Evolutionary conservation across 31 red algal species (phyloP).

Genomic region (Odonthalia washingtoniensis): DNA sequence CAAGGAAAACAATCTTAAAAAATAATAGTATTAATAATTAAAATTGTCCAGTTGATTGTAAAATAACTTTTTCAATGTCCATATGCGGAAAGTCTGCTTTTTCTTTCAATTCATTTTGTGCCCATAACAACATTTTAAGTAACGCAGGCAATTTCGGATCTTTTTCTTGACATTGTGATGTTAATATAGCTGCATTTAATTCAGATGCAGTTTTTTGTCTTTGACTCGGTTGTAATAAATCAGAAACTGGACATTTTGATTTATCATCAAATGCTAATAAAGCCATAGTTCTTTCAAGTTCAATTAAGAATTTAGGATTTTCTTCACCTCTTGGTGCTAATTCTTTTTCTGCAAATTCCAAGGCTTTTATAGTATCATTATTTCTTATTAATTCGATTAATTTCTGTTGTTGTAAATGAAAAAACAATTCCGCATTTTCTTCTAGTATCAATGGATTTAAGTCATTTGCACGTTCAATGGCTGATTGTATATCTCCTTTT

Average conservation of each 20-base stretch:
- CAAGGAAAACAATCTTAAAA: constrained; percentile 82
- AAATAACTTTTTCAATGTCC: constrained; percentile 71
- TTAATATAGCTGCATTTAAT: constrained; percentile 93
- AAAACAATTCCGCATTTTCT: constrained; percentile 72
- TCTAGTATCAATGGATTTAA: constrained; percentile 82
- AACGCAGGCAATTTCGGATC: constrained; percentile 82
- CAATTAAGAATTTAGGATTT: constrained; percentile 78
- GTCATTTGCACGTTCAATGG: constrained; percentile 80
- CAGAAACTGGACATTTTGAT: constrained; percentile 63
- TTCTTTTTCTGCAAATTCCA: constrained; percentile 89
- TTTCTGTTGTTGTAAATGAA: constrained; percentile 84
- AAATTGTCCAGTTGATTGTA: constrained; percentile 9
- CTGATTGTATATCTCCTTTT: constrained; percentile 72
- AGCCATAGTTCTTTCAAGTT: constrained; percentile 88
- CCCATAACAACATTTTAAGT: constrained; percentile 77
- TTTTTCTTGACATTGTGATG: constrained; percentile 87
- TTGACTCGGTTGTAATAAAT: constrained; percentile 74
- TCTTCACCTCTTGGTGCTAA: constrained; percentile 79
- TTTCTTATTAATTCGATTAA: constrained; percentile 94
- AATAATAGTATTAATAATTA: no score
- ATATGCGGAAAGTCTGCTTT: constrained; percentile 75
- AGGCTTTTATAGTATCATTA: constrained; percentile 61
- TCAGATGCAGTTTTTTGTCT: constrained; percentile 86
- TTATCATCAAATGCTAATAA: constrained; percentile 91
- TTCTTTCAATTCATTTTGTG: constrained; percentile 78